Conservation (phyloP, 306 rosid genomes). For the Quercus dentata region DNA sequence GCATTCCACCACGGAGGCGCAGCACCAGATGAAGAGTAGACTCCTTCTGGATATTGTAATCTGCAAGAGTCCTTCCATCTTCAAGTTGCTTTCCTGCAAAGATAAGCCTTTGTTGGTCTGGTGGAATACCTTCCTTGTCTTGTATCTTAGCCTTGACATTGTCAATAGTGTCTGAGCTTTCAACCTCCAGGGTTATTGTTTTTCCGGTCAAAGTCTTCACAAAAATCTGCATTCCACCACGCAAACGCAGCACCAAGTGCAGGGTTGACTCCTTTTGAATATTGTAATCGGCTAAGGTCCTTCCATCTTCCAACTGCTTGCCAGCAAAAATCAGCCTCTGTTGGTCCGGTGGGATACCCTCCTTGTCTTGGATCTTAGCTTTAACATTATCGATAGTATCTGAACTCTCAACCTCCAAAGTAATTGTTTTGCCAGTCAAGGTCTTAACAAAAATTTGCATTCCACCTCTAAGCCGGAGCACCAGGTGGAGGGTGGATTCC, state of each 20-base stretch:
- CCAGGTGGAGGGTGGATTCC: constrained; percentile 28
- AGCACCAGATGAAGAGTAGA: constrained; percentile 31
- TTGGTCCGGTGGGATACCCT: constrained; percentile 34
- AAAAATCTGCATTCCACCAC: constrained; percentile 31
- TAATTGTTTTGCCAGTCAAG: constrained; percentile 20
- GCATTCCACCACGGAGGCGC: constrained; percentile 33
- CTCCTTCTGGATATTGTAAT: constrained; percentile 35
- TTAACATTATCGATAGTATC: constrained; percentile 25
- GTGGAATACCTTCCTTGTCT: constrained; percentile 28
- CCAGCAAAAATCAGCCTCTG: constrained; percentile 33
- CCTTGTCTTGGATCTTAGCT: constrained; percentile 29
- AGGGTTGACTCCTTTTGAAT: constrained; percentile 32
- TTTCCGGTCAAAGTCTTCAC: constrained; percentile 27
- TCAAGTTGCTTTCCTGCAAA: constrained; percentile 31
- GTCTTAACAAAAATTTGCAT: constrained; percentile 25
- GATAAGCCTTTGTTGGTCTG: constrained; percentile 33
- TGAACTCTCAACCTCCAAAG: constrained; percentile 24
- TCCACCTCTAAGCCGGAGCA: constrained; percentile 27
- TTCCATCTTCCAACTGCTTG: constrained; percentile 27
- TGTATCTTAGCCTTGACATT: constrained; percentile 28
- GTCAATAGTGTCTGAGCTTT: constrained; percentile 26
- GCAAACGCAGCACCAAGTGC: constrained; percentile 28
- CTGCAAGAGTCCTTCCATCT: constrained; percentile 26
- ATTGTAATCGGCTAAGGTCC: constrained; percentile 23
- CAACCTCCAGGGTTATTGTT: constrained; percentile 27